Conservation (phyloP, 257 asterid species). For the Fraxinus excelsior region DNA sequence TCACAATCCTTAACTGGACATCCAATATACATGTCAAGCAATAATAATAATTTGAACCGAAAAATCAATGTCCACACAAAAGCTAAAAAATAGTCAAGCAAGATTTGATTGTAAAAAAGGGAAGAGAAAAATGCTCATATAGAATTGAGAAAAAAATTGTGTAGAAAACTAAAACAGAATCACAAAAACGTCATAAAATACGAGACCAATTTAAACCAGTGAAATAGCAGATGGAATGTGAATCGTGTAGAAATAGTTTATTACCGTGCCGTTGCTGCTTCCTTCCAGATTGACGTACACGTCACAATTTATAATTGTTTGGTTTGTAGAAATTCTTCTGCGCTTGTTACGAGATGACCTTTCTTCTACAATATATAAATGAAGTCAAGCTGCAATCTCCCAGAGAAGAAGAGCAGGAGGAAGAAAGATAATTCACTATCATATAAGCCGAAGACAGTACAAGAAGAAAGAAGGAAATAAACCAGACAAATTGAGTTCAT, state of each 20-base stretch:
- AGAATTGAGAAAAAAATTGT: neutral
- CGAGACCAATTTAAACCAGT: conserved; percentile 1
- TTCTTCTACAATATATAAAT: conserved; percentile 53
- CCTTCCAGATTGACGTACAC: conserved; percentile 65
- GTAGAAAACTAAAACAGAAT: neutral
- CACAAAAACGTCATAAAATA: neutral
- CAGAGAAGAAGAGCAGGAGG: conserved; percentile 6
- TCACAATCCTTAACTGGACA: neutral
- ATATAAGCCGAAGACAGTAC: neutral
- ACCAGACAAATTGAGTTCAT: neutral
- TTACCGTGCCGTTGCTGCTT: conserved; percentile 60
- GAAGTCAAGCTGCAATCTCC: conserved; percentile 25
- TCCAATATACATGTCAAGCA: neutral
- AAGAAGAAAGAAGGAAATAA: conserved; percentile 1
- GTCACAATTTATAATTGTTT: conserved; percentile 48
- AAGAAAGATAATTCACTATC: neutral
- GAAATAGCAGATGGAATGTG: neutral
- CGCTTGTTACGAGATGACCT: conserved; percentile 51
- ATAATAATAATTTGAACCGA: neutral
- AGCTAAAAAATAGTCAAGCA: conserved; percentile 1
- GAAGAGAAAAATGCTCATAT: neutral
- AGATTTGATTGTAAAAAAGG: neutral
- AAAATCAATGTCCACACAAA: neutral
- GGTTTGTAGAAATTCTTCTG: conserved; percentile 53
- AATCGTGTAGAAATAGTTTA: conserved; percentile 1